These are phyloP conservation scores for Saksenaea vasiformis DNA, from an alignment of 371 early-diverging fungal genomes.

Conservation along the genomic window DNA sequence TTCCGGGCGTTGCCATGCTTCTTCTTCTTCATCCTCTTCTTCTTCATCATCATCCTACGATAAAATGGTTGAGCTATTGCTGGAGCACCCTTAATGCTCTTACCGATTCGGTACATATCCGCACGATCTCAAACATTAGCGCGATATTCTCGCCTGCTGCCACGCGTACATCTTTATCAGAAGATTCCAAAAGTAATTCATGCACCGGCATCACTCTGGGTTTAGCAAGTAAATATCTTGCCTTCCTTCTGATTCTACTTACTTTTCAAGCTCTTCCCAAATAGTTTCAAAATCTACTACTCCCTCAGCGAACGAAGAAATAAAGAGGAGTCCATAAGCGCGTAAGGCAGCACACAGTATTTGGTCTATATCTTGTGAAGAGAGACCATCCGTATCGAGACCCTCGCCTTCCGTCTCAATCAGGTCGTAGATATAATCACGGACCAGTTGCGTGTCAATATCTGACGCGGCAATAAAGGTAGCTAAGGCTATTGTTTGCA, in stretches of 20 bases:
- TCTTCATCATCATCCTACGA: slow-evolving; percentile 31
- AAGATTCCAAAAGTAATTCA: slow-evolving; percentile 58
- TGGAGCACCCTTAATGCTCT: no score
- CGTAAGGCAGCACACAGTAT: slow-evolving; percentile 46
- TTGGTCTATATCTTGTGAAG: slow-evolving; percentile 26
- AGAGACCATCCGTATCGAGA: slow-evolving; percentile 32
- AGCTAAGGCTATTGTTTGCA: slow-evolving; percentile 57
- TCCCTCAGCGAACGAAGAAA: slow-evolving; percentile 48
- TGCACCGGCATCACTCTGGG: slow-evolving; percentile 46
- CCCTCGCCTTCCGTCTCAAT: slow-evolving; percentile 47
- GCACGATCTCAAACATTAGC: slow-evolving; percentile 60
- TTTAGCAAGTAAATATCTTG: background rate
- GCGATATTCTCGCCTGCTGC: slow-evolving; percentile 81
- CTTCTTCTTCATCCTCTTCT: slow-evolving; percentile 44
- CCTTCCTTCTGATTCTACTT: slow-evolving; percentile 5
- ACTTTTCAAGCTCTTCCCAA: slow-evolving; percentile 56
- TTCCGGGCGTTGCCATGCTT: slow-evolving; percentile 32
- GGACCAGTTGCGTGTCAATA: slow-evolving; percentile 47
- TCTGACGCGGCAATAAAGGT: slow-evolving; percentile 67
- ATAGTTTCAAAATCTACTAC: slow-evolving; percentile 39
- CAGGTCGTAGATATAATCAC: slow-evolving; percentile 41
- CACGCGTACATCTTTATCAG: slow-evolving; percentile 69
- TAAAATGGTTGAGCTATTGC: background rate
- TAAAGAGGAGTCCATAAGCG: slow-evolving; percentile 54
- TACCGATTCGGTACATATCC: slow-evolving; percentile 16